Evolutionary conservation across 1,284 basidiomycete genomes (phyloP).

Genomic region (Irpex sp.): DNA sequence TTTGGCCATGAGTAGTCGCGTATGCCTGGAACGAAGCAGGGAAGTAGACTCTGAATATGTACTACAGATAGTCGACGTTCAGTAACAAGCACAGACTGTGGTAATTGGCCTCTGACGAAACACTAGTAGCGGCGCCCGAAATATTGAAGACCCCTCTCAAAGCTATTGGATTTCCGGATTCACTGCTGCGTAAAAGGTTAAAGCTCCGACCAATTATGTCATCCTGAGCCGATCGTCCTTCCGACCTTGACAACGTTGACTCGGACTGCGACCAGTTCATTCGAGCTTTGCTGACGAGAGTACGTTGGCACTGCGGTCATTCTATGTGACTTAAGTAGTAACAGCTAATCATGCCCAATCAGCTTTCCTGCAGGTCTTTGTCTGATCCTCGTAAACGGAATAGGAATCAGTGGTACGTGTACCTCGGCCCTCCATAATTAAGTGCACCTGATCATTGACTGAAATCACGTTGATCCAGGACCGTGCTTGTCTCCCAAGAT

Average conservation of each 20-base stretch:
- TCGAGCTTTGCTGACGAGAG: not conserved
- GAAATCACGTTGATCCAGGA: not conserved
- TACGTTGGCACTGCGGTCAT: not conserved
- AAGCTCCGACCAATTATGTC: not conserved
- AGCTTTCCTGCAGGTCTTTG: not conserved
- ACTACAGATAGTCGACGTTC: no score
- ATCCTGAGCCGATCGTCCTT: not conserved
- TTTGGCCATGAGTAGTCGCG: not conserved
- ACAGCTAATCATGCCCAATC: not conserved
- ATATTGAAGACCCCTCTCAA: no score
- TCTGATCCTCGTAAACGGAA: not conserved
- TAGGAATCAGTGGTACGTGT: not conserved
- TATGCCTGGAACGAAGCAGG: no score
- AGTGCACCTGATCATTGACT: no score
- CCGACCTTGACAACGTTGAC: no score
- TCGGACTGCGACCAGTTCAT: not conserved
- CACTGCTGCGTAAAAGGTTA: no score
- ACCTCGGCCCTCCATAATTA: not conserved
- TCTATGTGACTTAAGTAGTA: not conserved
- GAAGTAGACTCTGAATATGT: no score
- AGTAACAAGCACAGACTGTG: no score
- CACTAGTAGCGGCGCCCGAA: no score
- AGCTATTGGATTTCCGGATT: no score
- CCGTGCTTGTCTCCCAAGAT: not conserved
- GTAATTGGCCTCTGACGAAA: no score